Conservation (phyloP, 2,329 filamentous ascomycete species). For the Cladosporium colombiae region DNA sequence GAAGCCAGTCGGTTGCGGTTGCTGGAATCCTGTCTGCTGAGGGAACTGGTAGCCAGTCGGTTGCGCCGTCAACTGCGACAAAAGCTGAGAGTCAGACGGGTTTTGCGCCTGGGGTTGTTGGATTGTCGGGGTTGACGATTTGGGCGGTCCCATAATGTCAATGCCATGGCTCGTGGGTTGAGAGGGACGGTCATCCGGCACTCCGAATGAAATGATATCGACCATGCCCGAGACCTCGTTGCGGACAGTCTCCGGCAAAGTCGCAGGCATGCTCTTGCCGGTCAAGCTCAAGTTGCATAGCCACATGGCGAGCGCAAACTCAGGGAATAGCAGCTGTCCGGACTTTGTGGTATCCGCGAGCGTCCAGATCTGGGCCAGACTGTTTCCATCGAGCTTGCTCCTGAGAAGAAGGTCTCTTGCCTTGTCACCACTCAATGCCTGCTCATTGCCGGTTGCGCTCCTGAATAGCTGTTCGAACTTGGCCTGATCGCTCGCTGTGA, state of each 20-base stretch:
- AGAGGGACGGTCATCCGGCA: constrained; percentile 65
- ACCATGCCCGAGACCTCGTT: constrained; percentile 99
- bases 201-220: constrained; percentile 95
- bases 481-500: constrained; percentile 89
- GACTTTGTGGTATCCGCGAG: constrained; percentile 94
- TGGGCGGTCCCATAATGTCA: constrained; percentile 63
- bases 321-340: constrained; percentile 92
- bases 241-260: constrained; percentile 79
- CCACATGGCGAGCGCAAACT: constrained; percentile 98
- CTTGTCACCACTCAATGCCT: constrained; percentile 88
- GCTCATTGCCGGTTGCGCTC: constrained; percentile 81
- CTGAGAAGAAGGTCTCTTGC: constrained; percentile 85
- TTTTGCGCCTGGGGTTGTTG: constrained; percentile 61
- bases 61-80: constrained; percentile 58
- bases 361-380: constrained; percentile 92
- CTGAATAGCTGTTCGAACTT: constrained; percentile 99
- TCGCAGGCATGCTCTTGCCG: constrained; percentile 74
- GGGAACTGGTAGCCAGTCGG: constrained; percentile 57
- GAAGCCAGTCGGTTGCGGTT: constrained; percentile 55
- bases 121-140: constrained; percentile 43
- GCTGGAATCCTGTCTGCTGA: constrained; percentile 57
- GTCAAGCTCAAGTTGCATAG: constrained; percentile 92
- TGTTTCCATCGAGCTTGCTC: constrained; percentile 83
- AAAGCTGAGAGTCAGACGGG: constrained; percentile 65
- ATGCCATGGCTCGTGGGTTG: constrained; percentile 64